Evolutionary conservation across 495 filamentous ascomycete species (phyloP).

Genomic region (Penicillium lagena): DNA sequence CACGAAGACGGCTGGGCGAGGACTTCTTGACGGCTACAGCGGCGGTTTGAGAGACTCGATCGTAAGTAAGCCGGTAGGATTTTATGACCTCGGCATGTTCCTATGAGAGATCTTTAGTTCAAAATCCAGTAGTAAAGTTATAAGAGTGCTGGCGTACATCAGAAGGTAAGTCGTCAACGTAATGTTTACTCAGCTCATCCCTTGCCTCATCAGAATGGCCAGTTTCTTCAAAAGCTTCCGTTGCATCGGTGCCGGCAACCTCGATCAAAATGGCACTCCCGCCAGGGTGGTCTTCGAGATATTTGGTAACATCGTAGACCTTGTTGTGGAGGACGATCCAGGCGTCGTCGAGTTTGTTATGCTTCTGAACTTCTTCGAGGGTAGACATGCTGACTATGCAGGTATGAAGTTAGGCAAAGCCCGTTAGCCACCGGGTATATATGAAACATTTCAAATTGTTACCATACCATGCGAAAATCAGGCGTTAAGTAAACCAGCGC

Average conservation of each 20-base stretch:
- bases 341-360: slow-evolving; percentile 22
- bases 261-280: slow-evolving; percentile 41
- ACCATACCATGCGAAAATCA: too few relatives aligned
- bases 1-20: too few relatives aligned
- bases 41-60: slow-evolving; percentile 14
- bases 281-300: slow-evolving; percentile 49
- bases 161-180: slow-evolving; percentile 13
- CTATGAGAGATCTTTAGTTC: not conserved
- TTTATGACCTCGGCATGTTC: slow-evolving; percentile 16
- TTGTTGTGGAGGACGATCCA: slow-evolving; percentile 46
- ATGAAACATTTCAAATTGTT: too few relatives aligned
- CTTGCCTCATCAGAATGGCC: slow-evolving; percentile 48
- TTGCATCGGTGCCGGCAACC: slow-evolving; percentile 47
- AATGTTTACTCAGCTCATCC: slow-evolving; percentile 17
- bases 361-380: slow-evolving; percentile 16
- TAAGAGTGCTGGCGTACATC: not conserved
- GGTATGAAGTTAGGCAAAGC: too few relatives aligned
- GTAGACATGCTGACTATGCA: slow-evolving; percentile 2
- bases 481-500: too few relatives aligned
- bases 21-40: slow-evolving; percentile 8
- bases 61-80: slow-evolving; percentile 14
- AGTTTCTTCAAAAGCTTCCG: slow-evolving; percentile 42
- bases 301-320: slow-evolving; percentile 47
- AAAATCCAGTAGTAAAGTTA: too few relatives aligned
- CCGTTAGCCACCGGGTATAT: too few relatives aligned